Percentiles rank a stretch among this genome's conserved stretches.
Conservation (phyloP, 768 basidiomycete species). For the Trametes cingulata region DNA sequence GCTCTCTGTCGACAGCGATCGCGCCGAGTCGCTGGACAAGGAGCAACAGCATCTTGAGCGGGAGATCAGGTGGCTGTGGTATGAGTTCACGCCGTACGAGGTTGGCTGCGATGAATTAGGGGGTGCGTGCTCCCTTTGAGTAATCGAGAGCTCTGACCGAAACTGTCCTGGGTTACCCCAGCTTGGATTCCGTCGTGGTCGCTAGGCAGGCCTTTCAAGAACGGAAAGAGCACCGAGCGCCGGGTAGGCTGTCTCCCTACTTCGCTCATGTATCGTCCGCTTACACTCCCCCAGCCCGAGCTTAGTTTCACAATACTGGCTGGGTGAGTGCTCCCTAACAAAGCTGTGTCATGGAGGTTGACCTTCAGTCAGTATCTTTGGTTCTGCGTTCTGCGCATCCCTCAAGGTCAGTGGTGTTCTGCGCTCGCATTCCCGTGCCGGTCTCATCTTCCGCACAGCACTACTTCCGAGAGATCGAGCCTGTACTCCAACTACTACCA, state of each 20-base stretch:
- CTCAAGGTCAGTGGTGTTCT: constrained; percentile 20
- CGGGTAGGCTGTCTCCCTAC: constrained; percentile 9
- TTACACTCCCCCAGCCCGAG: constrained; percentile 21
- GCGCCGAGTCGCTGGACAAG: constrained; percentile 2
- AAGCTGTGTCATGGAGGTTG: background rate
- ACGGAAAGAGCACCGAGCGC: constrained; percentile 26
- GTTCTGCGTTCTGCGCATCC: constrained; percentile 31
- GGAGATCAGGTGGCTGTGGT: constrained; percentile 26
- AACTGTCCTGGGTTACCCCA: too few relatives aligned
- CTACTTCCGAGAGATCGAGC: constrained; percentile 30
- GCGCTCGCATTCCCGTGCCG: background rate
- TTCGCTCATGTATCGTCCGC: background rate
- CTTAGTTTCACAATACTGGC: constrained; percentile 28
- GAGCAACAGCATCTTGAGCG: constrained; percentile 14
- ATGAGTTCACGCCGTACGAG: constrained; percentile 31
- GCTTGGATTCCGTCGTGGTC: constrained; percentile 32
- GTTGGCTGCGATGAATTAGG: constrained; percentile 31
- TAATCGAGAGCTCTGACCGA: too few relatives aligned
- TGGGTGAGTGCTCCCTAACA: constrained; percentile 17
- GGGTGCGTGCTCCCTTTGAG: constrained; percentile 8
- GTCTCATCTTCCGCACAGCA: constrained; percentile 13
- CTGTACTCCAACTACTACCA: constrained; percentile 25
- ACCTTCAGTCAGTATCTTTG: constrained; percentile 24
- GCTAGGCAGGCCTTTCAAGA: constrained; percentile 24
- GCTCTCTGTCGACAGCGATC: background rate